phyloP scores from a whole-genome alignment of 2,329 filamentous ascomycete species.

The Sporothrix pallida region DNA sequence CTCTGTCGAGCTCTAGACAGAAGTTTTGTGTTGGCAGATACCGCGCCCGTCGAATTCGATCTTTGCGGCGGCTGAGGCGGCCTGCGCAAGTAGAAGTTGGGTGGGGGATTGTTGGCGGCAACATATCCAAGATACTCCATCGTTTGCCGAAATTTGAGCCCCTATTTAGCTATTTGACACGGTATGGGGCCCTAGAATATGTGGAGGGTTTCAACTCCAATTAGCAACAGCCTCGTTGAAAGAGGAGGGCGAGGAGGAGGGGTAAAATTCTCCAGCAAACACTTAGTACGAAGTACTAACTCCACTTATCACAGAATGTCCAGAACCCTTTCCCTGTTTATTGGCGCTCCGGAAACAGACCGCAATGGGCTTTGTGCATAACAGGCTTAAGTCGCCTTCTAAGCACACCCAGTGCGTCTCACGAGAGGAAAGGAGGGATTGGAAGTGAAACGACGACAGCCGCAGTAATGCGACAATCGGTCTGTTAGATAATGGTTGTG shows the following conservation, averaged over 20 bases:
- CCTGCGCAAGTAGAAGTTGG: slow-evolving; percentile 31
- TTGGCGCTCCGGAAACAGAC: background rate
- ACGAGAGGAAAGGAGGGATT: too few relatives aligned
- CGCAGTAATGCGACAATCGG: too few relatives aligned
- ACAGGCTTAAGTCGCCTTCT: background rate
- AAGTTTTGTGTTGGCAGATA: slow-evolving; percentile 20
- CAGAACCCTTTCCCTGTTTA: background rate
- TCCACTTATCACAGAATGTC: too few relatives aligned
- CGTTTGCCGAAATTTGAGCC: slow-evolving; percentile 19
- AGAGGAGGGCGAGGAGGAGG: background rate
- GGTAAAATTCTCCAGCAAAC: background rate
- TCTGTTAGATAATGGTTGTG: too few relatives aligned
- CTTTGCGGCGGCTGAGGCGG: slow-evolving; percentile 28
- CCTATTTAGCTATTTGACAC: background rate
- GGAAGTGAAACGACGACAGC: too few relatives aligned
- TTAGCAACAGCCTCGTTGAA: slow-evolving; percentile 31
- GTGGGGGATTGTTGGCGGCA: slow-evolving; percentile 35
- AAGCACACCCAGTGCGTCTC: too few relatives aligned
- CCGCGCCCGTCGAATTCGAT: slow-evolving; percentile 32
- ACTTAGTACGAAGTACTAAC: too few relatives aligned
- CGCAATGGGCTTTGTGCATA: background rate
- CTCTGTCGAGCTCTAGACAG: slow-evolving; percentile 31
- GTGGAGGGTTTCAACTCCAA: slow-evolving; percentile 6
- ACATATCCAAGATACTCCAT: slow-evolving; percentile 39
- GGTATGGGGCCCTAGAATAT: background rate